Evolutionary conservation across 495 filamentous ascomycete species (phyloP).

Genomic region (Darksidea phi): DNA sequence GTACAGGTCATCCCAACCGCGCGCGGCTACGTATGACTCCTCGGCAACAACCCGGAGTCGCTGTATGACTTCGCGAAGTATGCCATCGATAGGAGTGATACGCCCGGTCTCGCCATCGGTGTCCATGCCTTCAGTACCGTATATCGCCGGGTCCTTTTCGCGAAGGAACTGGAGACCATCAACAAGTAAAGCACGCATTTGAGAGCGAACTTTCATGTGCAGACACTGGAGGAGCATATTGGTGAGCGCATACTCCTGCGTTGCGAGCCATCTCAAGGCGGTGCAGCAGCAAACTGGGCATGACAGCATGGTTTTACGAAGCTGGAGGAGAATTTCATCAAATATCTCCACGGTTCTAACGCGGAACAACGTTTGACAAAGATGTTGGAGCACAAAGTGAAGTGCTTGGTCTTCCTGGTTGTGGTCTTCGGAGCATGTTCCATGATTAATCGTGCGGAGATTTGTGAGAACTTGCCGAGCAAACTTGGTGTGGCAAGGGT

Average conservation of each 20-base stretch:
- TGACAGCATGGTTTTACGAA: constrained; percentile 54
- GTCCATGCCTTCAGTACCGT: constrained; percentile 27
- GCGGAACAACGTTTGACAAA: constrained; percentile 76
- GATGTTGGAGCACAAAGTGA: constrained; percentile 66
- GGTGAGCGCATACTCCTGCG: constrained; percentile 57
- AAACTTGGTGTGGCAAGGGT: constrained; percentile 68
- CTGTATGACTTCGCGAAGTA: constrained; percentile 3
- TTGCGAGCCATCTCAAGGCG: constrained; percentile 63
- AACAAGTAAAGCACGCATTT: constrained; percentile 40
- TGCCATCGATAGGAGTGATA: constrained; percentile 9
- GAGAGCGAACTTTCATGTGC: constrained; percentile 59
- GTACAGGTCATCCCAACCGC: constrained; percentile 35
- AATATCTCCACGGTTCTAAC: constrained; percentile 68
- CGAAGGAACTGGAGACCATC: constrained; percentile 26
- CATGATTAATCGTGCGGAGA: constrained; percentile 47
- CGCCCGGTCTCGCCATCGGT: constrained; percentile 19
- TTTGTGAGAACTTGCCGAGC: constrained; percentile 58
- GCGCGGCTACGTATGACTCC: background rate
- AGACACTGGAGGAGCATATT: constrained; percentile 67
- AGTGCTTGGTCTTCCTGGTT: constrained; percentile 60
- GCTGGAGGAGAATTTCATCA: constrained; percentile 52
- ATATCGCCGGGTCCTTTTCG: constrained; percentile 30
- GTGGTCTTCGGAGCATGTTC: constrained; percentile 52
- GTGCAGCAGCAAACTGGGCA: constrained; percentile 58
- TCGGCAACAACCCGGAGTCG: constrained; percentile 11